Base-by-base conservation (phyloP, 208 protist species). In the Acanthamoeba quina region DNA sequence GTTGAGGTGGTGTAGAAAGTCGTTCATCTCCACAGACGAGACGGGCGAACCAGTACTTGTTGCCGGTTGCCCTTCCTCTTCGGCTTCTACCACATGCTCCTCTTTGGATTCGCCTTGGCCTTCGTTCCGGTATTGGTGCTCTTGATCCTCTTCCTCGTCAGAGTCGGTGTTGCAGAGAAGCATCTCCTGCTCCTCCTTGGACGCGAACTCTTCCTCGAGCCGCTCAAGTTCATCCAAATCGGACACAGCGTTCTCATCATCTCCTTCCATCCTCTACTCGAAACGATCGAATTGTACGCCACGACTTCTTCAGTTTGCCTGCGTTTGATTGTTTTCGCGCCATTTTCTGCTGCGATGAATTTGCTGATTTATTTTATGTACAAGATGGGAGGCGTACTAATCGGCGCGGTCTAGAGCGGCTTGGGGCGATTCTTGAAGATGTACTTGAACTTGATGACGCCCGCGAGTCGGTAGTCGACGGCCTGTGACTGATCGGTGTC, bases 351-450 rank as follows among this genome's bases (percentile, higher is more conserved):
- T 6, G 19, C 60, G 24, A 66, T 41, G 37, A 41, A n/a, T n/a
- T n/a, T 13, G 24, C 21, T 62, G 13, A 62, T 90, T 90, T n/a
- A 41, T 74, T 21, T 37, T 74, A 90, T 66, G 29, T 90, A 90
- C 62, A 66, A 29, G 31, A 5, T 5, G 26, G 83, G n/a, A 52
- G 41, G 56, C 21, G 47, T 70, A 52, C 56, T 72, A 21, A 64
- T 24, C 4, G n/a, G 29, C 31, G 2, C 34, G 34, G 17, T 44
- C 34, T 56, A 90, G 37, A 90, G 54, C 17, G 83, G 83, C 54
- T 72, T 66, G 10, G 83, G 83, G 4, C 83, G 83, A 90, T 90
- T 90, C 37, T 72, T 90, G 83, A 90, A 90, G 54, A 90, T 66
- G 62, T 90, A 90, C 62, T 90, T 90, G 44, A 70, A 66, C 17